Conservation (phyloP, 2,329 filamentous ascomycete species). For the Sclerotinia borealis region DNA sequence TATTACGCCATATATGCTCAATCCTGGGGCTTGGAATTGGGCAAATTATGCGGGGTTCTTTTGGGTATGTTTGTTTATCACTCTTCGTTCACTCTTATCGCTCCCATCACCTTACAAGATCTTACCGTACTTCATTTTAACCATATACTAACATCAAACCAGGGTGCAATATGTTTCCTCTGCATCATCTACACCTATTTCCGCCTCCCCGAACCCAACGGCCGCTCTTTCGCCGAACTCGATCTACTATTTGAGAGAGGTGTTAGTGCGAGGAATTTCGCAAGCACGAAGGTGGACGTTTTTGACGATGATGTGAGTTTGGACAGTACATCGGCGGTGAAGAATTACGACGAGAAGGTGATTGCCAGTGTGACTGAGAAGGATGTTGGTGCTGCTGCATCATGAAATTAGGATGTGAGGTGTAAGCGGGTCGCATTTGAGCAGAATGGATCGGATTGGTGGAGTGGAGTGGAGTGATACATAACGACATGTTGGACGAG, state of each 20-base stretch:
- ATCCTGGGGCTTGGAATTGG: slow-evolving; percentile 83
- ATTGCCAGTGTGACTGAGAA: slow-evolving; percentile 23
- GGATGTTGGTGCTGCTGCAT: not conserved
- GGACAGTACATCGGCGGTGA: slow-evolving; percentile 16
- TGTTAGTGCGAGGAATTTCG: slow-evolving; percentile 40
- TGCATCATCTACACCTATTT: slow-evolving; percentile 68
- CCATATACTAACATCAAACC: not conserved
- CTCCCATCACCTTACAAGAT: too few species aligned
- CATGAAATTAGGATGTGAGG: not conserved
- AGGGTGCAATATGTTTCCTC: slow-evolving; percentile 53
- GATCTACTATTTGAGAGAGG: slow-evolving; percentile 76
- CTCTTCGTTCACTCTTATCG: too few species aligned
- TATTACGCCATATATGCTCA: slow-evolving; percentile 88
- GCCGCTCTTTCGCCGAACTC: slow-evolving; percentile 78
- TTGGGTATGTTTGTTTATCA: slow-evolving; percentile 40
- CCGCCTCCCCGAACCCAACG: slow-evolving; percentile 71
- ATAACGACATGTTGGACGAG: too few species aligned
- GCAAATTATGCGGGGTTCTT: slow-evolving; percentile 74
- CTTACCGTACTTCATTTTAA: not conserved
- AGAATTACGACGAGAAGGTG: slow-evolving; percentile 60
- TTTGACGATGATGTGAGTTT: slow-evolving; percentile 26
- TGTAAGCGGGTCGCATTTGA: too few species aligned
- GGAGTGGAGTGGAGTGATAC: too few species aligned
- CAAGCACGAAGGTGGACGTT: slow-evolving; percentile 28
- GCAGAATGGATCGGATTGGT: too few species aligned